Evolutionary conservation across 139 green algal species (phyloP).

Genomic region (Tetraselmis chui): DNA sequence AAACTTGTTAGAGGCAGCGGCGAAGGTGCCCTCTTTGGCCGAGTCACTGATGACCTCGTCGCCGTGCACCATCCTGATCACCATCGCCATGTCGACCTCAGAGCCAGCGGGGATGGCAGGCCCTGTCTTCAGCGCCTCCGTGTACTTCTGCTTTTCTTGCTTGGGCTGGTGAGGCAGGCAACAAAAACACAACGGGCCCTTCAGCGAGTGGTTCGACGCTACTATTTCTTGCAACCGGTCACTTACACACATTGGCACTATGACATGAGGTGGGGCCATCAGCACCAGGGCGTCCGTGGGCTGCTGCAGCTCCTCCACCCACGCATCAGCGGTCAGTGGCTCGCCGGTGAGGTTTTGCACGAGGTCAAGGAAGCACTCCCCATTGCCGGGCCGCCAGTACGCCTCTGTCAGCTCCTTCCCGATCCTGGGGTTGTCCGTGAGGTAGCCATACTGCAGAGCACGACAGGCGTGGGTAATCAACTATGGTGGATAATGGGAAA

Average conservation of each 20-base stretch:
- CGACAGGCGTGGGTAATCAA: no score
- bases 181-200: not conserved
- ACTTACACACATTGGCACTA: not conserved
- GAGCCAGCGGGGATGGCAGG: constrained; percentile 34
- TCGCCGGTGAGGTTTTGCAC: constrained; percentile 47
- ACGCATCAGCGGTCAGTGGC: constrained; percentile 12
- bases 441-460: constrained; percentile 15
- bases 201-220: not conserved
- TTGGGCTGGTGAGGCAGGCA: constrained; percentile 17
- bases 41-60: constrained; percentile 61
- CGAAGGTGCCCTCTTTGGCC: constrained; percentile 32
- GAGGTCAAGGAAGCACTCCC: constrained; percentile 55
- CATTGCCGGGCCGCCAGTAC: constrained; percentile 65
- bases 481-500: no score
- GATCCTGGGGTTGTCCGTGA: constrained; percentile 40
- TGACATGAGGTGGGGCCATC: not conserved
- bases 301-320: constrained; percentile 22
- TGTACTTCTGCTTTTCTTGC: constrained; percentile 53
- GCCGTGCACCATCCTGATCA: constrained; percentile 66
- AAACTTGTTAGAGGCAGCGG: constrained; percentile 44
- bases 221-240: not conserved
- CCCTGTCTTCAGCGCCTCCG: constrained; percentile 32
- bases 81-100: constrained; percentile 63
- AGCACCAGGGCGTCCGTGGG: constrained; percentile 26
- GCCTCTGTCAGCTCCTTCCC: constrained; percentile 31